Evolutionary conservation across 768 basidiomycete genomes (phyloP), one percentile per base, ranked within the genome.

Genomic region (Lactarius trivialis): DNA sequence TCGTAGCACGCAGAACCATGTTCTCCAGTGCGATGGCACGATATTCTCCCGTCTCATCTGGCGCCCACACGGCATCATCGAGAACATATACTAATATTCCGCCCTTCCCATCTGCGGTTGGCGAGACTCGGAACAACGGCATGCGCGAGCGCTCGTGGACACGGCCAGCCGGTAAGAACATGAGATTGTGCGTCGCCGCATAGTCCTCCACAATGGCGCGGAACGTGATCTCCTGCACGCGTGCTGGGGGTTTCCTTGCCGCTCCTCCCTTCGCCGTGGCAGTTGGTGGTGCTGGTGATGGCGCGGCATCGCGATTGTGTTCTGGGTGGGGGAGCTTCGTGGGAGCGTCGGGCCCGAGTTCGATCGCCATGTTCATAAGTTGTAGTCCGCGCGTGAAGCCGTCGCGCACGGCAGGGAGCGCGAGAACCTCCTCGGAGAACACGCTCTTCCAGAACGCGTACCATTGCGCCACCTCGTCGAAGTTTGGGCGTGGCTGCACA

Each of bases 401-500:
- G 50, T 82, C 80, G 57, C 81, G 76, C 28, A 98, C 80, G 7
- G 85, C 85, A 12, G 81, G 75, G 67, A 90, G 76, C 32, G 76
- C 79, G 66, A 83, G 82, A n/a, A 96, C 75, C 17, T 79, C 75
- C 65, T 87, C 87, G 0, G 91, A 81, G 72, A 98, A 93, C 43
- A 80, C 70, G 2, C 74, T 73, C 73, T 94, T 96, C 96, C 96
- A 98, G 72, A 85, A 90, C 1, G 80, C 81, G 72, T 88, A 97
- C 97, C 97, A 99, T 62, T 89, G 83, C 3, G 89, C 89, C 11
- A 99, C 93, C 73, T 98, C 93, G 68, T 89, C 91, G 68, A 93
- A 89, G 75, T 85, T 94, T 69, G 89, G 89, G 51, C 77, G 82
- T 1, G 93, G 91, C 69, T 93, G 90, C n/a, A 88, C 79, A 43